Base-by-base conservation (phyloP, 2,329 filamentous ascomycete genomes). In the Drechmeria coniospora region DNA sequence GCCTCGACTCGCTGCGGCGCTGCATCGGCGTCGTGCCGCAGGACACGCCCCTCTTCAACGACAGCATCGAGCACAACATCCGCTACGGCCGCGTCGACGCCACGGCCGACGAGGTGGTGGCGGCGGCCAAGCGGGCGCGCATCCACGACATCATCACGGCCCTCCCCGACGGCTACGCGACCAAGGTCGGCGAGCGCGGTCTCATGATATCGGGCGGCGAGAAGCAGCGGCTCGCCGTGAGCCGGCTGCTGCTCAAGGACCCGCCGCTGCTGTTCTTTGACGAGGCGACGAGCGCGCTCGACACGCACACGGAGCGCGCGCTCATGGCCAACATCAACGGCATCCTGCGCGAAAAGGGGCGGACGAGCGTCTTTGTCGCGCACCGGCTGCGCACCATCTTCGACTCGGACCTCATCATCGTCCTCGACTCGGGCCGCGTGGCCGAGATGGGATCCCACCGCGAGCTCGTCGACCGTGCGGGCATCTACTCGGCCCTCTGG, bases 191-290 rank as follows among this genome's bases (percentile, higher is more conserved):
- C 29, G 87, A 94, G 59, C 70, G 87, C 25, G 86, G 86, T 1
- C 76, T 94, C 70, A 94, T 94, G 86, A 93, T 94, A 24, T 92
- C 81, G 1, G 86, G 82, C 3, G 86, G 86, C 18, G 87, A 94
- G 57, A 94, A 94, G 54, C 86, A 94, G 54, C 72, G 86, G 3
- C 59, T 94, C 8, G 87, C 87, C 1, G 73, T 94, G 15, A 82
- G 80, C 15, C 65, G 86, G 23, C 51, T 94, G 21, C 67, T 94
- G 2, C 63, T 94, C 32, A 94, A 94, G 51, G 81, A 94, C 39
- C 83, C 86, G 4, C 82, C 83, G 2, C 56, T 94, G 16, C 59
- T 94, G 1, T 94, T 94, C 65, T 94, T 94, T 42, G 86, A 94
- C 40, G 86, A 94, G 61, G 87, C 86, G 42, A 94, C 86, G 1